phyloP scores from a whole-genome alignment of 306 rosid genomes.

The Fragaria ananassa region DNA sequence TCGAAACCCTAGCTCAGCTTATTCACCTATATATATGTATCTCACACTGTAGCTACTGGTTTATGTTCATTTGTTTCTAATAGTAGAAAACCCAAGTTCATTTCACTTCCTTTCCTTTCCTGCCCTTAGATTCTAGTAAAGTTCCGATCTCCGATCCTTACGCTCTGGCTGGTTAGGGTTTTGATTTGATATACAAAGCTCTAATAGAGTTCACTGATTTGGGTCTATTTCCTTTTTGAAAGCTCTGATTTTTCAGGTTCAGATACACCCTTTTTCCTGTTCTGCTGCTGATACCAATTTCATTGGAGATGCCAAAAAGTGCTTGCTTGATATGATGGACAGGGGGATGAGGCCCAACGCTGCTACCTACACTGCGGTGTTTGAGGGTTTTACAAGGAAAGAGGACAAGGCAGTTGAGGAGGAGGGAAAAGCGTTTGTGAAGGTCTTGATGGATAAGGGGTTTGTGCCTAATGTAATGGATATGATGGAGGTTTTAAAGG shows the following conservation, averaged over 20 bases:
- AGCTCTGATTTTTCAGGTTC: not conserved
- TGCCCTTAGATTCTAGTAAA: not conserved
- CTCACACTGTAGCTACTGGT: too few relatives aligned
- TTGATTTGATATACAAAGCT: too few relatives aligned
- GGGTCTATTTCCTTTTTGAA: too few relatives aligned
- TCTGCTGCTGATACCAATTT: constrained; percentile 7
- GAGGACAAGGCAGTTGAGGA: constrained; percentile 22
- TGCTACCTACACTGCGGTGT: constrained; percentile 42
- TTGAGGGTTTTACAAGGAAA: constrained; percentile 47
- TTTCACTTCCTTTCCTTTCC: not conserved
- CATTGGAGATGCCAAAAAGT: not conserved
- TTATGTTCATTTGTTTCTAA: not conserved
- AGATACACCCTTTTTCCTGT: not conserved
- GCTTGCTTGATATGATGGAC: not conserved
- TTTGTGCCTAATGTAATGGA: constrained; percentile 55
- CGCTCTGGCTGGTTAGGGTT: not conserved
- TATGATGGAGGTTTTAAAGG: constrained; percentile 39
- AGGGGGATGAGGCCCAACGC: constrained; percentile 44
- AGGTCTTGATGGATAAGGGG: constrained; percentile 46
- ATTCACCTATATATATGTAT: too few relatives aligned
- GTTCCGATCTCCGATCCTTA: not conserved
- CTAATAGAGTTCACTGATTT: too few relatives aligned
- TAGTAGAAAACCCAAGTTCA: too few relatives aligned
- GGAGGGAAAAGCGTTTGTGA: constrained; percentile 49
- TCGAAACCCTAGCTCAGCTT: not conserved